Percentiles rank a stretch among this genome's conserved stretches.
Conservation (phyloP, 1,284 basidiomycete species). For the Tilletia caries region DNA sequence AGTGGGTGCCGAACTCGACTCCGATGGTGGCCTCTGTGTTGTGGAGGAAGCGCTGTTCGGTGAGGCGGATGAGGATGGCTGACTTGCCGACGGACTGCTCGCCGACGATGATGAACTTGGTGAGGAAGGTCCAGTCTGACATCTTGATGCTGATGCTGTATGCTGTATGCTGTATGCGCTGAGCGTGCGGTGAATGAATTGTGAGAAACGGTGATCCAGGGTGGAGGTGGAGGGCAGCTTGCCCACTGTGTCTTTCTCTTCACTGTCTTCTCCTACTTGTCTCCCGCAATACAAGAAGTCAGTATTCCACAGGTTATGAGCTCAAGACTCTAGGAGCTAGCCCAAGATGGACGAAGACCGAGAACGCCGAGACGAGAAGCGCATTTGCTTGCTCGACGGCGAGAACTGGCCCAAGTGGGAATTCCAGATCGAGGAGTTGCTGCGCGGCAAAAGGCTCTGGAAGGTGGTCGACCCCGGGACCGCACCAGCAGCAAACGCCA, state of each 20-base stretch:
- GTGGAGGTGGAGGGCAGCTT: slow-evolving; percentile 9
- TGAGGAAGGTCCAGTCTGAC: slow-evolving; percentile 44
- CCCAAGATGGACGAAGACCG: background rate
- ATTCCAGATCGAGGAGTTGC: background rate
- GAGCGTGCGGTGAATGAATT: background rate
- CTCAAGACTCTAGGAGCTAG: slow-evolving; percentile 1
- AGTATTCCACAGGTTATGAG: slow-evolving; percentile 8
- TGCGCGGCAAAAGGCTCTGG: background rate
- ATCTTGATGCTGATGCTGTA: background rate
- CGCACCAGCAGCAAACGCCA: slow-evolving; percentile 1
- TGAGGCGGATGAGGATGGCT: slow-evolving; percentile 44
- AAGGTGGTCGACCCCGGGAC: slow-evolving; percentile 7
- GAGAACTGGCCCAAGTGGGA: slow-evolving; percentile 2
- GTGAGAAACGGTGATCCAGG: slow-evolving; percentile 1
- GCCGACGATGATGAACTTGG: slow-evolving; percentile 50
- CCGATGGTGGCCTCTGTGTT: slow-evolving; percentile 49
- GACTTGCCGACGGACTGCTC: slow-evolving; percentile 51
- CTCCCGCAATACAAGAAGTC: background rate
- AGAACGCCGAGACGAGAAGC: background rate
- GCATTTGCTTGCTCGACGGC: slow-evolving; percentile 4
- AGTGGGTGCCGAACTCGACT: slow-evolving; percentile 50
- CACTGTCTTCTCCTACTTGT: background rate
- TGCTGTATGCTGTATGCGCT: background rate
- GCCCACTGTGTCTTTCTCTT: background rate
- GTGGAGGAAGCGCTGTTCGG: slow-evolving; percentile 47